A percentile compares a stretch with the other conserved stretches of the same genome.
Evolutionary conservation across 2,329 filamentous ascomycete genomes (phyloP).

Genomic region (Cladobotryum mycophilum): DNA sequence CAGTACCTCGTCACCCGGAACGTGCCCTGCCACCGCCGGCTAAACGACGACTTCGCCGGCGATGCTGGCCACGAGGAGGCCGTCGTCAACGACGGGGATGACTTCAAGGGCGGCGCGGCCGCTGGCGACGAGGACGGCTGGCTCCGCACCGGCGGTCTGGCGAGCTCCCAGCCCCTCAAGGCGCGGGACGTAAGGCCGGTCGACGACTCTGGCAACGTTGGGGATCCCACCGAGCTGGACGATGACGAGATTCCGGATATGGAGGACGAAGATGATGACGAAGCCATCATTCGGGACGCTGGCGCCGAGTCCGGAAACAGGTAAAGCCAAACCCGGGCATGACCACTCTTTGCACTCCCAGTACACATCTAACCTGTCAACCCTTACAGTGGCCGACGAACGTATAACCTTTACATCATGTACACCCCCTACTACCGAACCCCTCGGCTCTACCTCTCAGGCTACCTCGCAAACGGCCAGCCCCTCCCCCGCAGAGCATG

Average conservation of each 20-base stretch:
- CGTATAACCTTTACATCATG: slow-evolving; percentile 98
- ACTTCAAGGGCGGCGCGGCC: slow-evolving; percentile 42
- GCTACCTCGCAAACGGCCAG: slow-evolving; percentile 73
- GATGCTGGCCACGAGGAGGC: slow-evolving; percentile 82
- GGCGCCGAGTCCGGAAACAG: slow-evolving; percentile 40
- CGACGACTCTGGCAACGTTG: slow-evolving; percentile 82
- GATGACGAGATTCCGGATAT: slow-evolving; percentile 92
- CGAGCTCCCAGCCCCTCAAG: slow-evolving; percentile 68
- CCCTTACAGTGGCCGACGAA: slow-evolving; percentile 65
- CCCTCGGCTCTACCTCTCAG: slow-evolving; percentile 88
- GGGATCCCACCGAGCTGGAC: slow-evolving; percentile 62
- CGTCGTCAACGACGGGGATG: slow-evolving; percentile 73
- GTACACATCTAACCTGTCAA: no score
- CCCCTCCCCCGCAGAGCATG: slow-evolving; percentile 78
- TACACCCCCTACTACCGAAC: slow-evolving; percentile 97
- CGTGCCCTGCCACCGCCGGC: slow-evolving; percentile 84
- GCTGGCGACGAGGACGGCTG: slow-evolving; percentile 76
- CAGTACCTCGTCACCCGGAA: slow-evolving; percentile 94
- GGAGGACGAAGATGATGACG: slow-evolving; percentile 96
- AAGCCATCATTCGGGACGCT: slow-evolving; percentile 86
- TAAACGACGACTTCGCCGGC: slow-evolving; percentile 90
- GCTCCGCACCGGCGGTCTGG: slow-evolving; percentile 78
- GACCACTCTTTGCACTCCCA: no score
- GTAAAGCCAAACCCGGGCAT: slow-evolving; percentile 26
- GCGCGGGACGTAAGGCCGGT: slow-evolving; percentile 79